phyloP scores from a whole-genome alignment of 129 eudicot genomes.

The Lonicera japonica region DNA sequence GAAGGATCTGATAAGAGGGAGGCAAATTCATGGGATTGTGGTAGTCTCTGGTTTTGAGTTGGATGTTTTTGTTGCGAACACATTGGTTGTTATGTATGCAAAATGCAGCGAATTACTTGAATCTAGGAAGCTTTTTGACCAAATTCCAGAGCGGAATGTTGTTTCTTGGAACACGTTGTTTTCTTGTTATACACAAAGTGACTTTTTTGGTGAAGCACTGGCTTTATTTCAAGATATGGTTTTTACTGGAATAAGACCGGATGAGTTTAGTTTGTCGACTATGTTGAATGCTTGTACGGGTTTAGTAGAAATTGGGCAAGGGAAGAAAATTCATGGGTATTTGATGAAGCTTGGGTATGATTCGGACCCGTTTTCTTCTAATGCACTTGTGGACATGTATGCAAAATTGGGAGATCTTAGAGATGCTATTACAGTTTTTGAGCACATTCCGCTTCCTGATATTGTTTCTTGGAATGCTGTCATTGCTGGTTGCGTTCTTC shows the following conservation, averaged over 20 bases:
- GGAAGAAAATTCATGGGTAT: constrained; percentile 70
- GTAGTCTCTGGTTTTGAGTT: constrained; percentile 26
- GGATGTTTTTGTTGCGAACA: constrained; percentile 37
- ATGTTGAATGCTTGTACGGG: constrained; percentile 74
- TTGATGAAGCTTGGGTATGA: constrained; percentile 63
- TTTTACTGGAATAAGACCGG: constrained; percentile 45
- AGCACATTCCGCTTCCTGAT: constrained; percentile 46
- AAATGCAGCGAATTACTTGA: no score
- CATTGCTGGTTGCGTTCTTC: constrained; percentile 74
- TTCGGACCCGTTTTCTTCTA: constrained; percentile 59
- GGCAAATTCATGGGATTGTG: no score
- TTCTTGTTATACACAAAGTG: no score
- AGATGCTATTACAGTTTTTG: constrained; percentile 54
- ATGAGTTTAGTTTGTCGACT: constrained; percentile 79
- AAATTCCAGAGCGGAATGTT: no score
- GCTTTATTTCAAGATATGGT: constrained; percentile 73
- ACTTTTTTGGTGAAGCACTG: constrained; percentile 36
- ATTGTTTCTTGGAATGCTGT: constrained; percentile 92
- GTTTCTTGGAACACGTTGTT: no score
- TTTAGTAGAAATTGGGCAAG: constrained; percentile 37
- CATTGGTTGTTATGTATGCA: no score
- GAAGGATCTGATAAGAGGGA: no score
- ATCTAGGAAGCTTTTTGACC: no score
- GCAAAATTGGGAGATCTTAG: constrained; percentile 56
- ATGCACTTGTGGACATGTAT: constrained; percentile 91